A percentile compares a stretch with the other conserved stretches of the same genome.
phyloP scores from a whole-genome alignment of 495 filamentous ascomycete genomes.

The Usnea hakonensis region DNA sequence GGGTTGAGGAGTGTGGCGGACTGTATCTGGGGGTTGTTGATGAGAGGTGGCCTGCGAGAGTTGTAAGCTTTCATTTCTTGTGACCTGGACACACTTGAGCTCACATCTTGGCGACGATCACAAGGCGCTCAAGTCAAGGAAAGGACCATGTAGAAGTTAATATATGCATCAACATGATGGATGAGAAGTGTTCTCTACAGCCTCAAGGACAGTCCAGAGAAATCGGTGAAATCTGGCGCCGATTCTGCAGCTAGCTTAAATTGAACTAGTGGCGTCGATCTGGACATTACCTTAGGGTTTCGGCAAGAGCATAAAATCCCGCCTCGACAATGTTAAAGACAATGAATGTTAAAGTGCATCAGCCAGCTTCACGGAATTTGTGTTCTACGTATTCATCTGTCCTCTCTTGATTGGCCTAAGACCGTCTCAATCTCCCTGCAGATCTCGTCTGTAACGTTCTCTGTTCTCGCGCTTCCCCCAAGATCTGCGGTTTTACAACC shows the following conservation, averaged over 20 bases:
- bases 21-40: slow-evolving; percentile 84
- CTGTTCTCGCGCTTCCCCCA: slow-evolving; percentile 46
- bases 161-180: neutral
- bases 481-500: slow-evolving; percentile 56
- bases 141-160: neutral
- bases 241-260: neutral
- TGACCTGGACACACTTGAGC: neutral
- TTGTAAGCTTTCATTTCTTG: neutral
- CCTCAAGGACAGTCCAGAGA: neutral
- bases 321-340: too few species aligned
- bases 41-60: slow-evolving; percentile 60
- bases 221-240: neutral
- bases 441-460: slow-evolving; percentile 55
- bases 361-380: neutral
- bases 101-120: neutral
- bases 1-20: slow-evolving; percentile 82
- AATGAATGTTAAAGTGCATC: neutral
- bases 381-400: neutral
- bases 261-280: neutral
- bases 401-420: neutral
- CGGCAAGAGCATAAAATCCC: too few species aligned
- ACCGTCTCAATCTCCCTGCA: slow-evolving; percentile 48
- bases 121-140: neutral
- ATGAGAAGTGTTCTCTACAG: neutral
- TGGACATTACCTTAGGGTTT: too few species aligned